Conservation (phyloP, 148 eudicot genomes). For the Fagopyrum homotropicum region DNA sequence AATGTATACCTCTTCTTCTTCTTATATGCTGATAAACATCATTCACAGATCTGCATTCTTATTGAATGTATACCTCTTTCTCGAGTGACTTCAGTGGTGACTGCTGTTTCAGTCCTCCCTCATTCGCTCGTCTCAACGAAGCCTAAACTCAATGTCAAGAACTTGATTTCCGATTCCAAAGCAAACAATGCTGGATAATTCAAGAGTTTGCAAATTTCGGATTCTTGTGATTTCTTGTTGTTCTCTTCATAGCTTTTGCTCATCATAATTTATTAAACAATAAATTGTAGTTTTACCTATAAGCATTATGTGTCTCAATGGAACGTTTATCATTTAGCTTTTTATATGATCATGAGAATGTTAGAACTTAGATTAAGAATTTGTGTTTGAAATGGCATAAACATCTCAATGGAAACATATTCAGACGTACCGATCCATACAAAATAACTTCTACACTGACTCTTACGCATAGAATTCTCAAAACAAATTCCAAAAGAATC, state of each 20-base stretch:
- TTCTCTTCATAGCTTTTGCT: background rate
- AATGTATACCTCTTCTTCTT: slow-evolving; percentile 52
- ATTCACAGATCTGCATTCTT: slow-evolving; percentile 51
- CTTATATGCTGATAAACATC: slow-evolving; percentile 12
- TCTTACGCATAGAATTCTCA: background rate
- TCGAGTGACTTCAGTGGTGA: slow-evolving; percentile 42
- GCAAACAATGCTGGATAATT: slow-evolving; percentile 18
- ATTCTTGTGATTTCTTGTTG: background rate
- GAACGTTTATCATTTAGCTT: background rate
- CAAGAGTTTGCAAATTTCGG: background rate
- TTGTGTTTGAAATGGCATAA: background rate
- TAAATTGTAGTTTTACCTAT: background rate
- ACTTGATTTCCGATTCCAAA: slow-evolving; percentile 44
- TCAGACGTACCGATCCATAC: too few species aligned
- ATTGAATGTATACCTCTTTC: slow-evolving; percentile 64
- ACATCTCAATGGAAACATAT: background rate
- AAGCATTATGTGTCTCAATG: background rate
- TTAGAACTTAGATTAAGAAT: too few species aligned
- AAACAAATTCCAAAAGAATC: background rate
- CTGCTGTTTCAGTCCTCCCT: slow-evolving; percentile 66
- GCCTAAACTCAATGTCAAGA: slow-evolving; percentile 53
- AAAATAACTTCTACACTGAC: background rate
- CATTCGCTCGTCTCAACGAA: slow-evolving; percentile 46
- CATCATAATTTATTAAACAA: background rate
- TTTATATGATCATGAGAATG: background rate